These are phyloP conservation scores for Nitzschia sp. DNA, from an alignment of 108 stramenopile genomes.

Conservation along the genomic window DNA sequence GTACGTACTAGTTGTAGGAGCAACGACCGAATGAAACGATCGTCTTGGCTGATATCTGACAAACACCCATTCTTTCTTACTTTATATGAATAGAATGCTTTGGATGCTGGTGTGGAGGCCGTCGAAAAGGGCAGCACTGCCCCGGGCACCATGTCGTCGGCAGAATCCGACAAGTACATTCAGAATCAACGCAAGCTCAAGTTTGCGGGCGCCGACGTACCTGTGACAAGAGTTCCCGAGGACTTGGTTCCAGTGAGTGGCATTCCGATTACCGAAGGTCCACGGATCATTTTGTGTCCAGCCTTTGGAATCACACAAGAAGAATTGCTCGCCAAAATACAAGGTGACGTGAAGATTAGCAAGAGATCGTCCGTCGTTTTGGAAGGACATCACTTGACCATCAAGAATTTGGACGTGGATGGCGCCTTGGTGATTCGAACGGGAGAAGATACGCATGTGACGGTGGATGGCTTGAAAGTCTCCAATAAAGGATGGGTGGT, in stretches of 20 bases:
- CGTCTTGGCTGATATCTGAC: neutral
- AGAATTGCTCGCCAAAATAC: conserved; percentile 72
- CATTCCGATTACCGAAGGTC: conserved; percentile 85
- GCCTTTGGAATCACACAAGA: conserved; percentile 81
- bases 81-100: conserved; percentile 64
- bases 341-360: conserved; percentile 65
- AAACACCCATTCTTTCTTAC: too few relatives aligned
- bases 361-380: conserved; percentile 75
- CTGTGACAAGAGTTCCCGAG: conserved; percentile 50
- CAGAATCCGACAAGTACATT: conserved; percentile 88
- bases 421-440: conserved; percentile 81
- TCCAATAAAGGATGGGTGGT: conserved; percentile 82
- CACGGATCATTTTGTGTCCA: conserved; percentile 76
- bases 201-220: conserved; percentile 67
- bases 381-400: conserved; percentile 72
- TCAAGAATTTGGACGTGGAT: conserved; percentile 80
- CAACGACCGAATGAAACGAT: neutral
- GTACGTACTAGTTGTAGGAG: too few relatives aligned
- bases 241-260: conserved; percentile 72
- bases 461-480: conserved; percentile 76
- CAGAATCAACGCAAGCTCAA: conserved; percentile 87
- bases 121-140: conserved; percentile 77
- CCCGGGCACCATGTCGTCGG: conserved; percentile 86
- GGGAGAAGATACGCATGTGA: conserved; percentile 66
- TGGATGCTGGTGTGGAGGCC: conserved; percentile 86